These are phyloP conservation scores for Aspergillus versicolor DNA, from an alignment of 2,329 filamentous ascomycete genomes.

Conservation along the genomic window DNA sequence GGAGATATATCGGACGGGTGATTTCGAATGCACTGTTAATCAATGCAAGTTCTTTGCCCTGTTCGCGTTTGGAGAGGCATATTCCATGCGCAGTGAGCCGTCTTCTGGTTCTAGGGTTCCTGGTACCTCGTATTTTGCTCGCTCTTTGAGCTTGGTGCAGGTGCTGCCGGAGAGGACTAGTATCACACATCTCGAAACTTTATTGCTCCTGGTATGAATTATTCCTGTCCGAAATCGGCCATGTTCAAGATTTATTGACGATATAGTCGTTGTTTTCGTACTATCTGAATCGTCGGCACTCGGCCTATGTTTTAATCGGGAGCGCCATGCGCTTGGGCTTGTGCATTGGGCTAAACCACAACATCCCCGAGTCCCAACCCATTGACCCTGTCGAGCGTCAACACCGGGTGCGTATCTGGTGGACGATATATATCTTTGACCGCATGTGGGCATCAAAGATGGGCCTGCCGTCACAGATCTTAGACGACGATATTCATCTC, in stretches of 20 bases:
- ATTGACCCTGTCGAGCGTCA: slow-evolving; percentile 41
- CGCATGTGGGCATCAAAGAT: slow-evolving; percentile 52
- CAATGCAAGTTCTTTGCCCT: slow-evolving; percentile 48
- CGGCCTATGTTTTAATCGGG: slow-evolving; percentile 34
- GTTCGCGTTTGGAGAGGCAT: slow-evolving; percentile 48
- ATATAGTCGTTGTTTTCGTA: slow-evolving; percentile 36
- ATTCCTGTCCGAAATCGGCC: no score
- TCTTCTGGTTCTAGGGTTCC: slow-evolving; percentile 38
- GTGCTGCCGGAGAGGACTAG: slow-evolving; percentile 46
- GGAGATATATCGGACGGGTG: slow-evolving; percentile 35
- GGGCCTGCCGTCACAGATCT: slow-evolving; percentile 50
- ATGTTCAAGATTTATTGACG: neutral
- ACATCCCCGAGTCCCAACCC: slow-evolving; percentile 37
- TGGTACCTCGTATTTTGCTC: slow-evolving; percentile 46
- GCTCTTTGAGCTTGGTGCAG: slow-evolving; percentile 42
- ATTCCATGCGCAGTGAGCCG: slow-evolving; percentile 40
- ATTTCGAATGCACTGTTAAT: slow-evolving; percentile 35
- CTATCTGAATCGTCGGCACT: slow-evolving; percentile 37
- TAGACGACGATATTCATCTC: slow-evolving; percentile 48
- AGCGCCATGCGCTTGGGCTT: slow-evolving; percentile 45
- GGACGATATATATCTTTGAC: slow-evolving; percentile 41
- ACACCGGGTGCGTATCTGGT: slow-evolving; percentile 39
- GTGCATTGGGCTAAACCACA: slow-evolving; percentile 46
- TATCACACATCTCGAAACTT: slow-evolving; percentile 45
- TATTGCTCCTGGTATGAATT: slow-evolving; percentile 37